A percentile compares a stretch with the other conserved stretches of the same genome.
These are phyloP conservation scores for Thalassiosira gravida DNA, from an alignment of 352 stramenopile species.

Conservation along the genomic window DNA sequence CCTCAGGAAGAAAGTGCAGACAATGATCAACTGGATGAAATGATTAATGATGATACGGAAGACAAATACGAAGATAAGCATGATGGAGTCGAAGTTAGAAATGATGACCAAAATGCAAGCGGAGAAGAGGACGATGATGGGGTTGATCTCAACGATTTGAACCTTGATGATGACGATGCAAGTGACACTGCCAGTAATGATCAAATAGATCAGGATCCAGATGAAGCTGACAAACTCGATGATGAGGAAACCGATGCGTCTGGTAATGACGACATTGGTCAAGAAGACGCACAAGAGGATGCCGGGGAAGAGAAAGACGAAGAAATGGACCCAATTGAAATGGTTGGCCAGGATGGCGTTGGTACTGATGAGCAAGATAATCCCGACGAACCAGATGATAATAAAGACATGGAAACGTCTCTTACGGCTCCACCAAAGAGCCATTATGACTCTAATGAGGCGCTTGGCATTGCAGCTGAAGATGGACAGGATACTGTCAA, in stretches of 20 bases:
- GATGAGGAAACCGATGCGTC: constrained; percentile 83
- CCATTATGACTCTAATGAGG: constrained; percentile 52
- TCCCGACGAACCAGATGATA: constrained; percentile 50
- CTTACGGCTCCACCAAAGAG: constrained; percentile 41
- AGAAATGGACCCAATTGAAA: constrained; percentile 77
- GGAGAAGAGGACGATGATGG: constrained; percentile 74
- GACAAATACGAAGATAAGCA: constrained; percentile 90
- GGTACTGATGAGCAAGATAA: constrained; percentile 82
- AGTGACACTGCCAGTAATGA: constrained; percentile 31
- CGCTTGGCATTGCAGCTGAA: constrained; percentile 64
- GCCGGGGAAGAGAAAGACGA: constrained; percentile 53
- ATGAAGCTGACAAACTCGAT: constrained; percentile 50
- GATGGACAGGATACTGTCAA: constrained; percentile 68
- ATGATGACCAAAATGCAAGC: constrained; percentile 86
- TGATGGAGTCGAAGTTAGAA: constrained; percentile 90
- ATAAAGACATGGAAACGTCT: constrained; percentile 43
- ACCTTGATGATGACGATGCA: constrained; percentile 76
- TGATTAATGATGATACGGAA: constrained; percentile 95
- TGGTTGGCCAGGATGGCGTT: constrained; percentile 68
- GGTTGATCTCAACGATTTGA: constrained; percentile 60
- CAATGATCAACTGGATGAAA: constrained; percentile 89
- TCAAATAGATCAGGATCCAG: constrained; percentile 29
- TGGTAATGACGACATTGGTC: constrained; percentile 31
- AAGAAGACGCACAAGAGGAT: constrained; percentile 16
- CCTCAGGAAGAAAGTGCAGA: constrained; percentile 58